Evolutionary conservation across 805 yeast genomes (phyloP).

Genomic region (Suhomyces sp.): DNA sequence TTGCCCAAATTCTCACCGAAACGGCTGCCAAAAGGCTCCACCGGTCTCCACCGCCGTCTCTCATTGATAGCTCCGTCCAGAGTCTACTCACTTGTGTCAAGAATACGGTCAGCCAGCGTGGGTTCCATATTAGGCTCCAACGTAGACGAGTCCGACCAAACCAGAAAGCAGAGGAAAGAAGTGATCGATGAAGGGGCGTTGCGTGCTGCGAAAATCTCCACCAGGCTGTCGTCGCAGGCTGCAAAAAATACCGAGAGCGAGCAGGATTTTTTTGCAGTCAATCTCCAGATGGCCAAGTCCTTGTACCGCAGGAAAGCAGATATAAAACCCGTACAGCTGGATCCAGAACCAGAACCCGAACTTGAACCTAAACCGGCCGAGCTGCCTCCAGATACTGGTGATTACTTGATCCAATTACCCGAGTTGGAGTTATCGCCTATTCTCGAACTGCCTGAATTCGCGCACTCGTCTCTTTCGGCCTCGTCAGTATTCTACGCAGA

Average conservation of each 20-base stretch:
- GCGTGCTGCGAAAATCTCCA: background rate
- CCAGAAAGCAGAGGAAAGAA: background rate
- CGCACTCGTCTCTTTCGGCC: background rate
- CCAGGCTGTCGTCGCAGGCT: background rate
- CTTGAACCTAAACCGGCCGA: background rate
- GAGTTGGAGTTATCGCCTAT: background rate
- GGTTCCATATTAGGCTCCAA: background rate
- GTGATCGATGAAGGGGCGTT: background rate
- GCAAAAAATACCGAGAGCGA: slow-evolving; percentile 1
- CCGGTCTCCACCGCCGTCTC: background rate
- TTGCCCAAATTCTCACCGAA: background rate
- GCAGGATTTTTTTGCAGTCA: slow-evolving; percentile 19
- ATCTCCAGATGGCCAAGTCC: slow-evolving; percentile 16
- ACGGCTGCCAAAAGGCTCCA: background rate
- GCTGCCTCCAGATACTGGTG: background rate
- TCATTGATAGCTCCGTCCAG: background rate
- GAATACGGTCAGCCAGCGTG: background rate
- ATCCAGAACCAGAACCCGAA: background rate
- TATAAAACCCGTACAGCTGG: background rate
- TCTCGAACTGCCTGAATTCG: background rate
- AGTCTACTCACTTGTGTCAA: background rate
- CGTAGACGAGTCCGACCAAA: background rate
- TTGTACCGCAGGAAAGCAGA: background rate
- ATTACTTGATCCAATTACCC: background rate
- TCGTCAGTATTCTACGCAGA: background rate